A percentile compares a stretch with the other conserved stretches of the same genome.
phyloP scores from a whole-genome alignment of 768 basidiomycete species.

The Lentinula edodes region DNA sequence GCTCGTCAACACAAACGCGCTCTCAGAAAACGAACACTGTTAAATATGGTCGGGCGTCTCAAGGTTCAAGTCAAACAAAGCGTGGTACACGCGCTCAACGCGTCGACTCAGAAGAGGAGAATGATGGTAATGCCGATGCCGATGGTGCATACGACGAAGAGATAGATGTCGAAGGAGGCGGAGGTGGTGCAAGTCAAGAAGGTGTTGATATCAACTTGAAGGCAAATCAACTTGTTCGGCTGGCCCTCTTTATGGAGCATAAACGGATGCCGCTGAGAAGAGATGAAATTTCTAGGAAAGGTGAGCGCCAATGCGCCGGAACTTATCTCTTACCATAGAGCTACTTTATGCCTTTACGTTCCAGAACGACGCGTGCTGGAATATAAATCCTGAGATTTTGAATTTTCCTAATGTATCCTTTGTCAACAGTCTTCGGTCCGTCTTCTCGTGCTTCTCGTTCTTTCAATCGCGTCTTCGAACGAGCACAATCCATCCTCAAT shows the following conservation, averaged over 20 bases:
- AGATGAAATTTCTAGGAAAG: conserved; percentile 86
- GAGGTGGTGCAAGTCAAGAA: conserved; percentile 19
- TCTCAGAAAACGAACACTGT: background rate
- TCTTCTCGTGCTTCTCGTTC: conserved; percentile 30
- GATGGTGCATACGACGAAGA: conserved; percentile 30
- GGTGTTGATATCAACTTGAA: conserved; percentile 47
- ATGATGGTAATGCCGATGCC: conserved; percentile 22
- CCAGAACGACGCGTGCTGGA: background rate
- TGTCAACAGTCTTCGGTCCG: conserved; percentile 19
- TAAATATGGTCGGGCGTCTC: background rate
- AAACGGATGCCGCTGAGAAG: conserved; percentile 59
- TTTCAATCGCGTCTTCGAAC: conserved; percentile 60
- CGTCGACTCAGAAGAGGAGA: conserved; percentile 7
- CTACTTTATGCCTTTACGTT: too few relatives aligned
- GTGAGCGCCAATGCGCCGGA: conserved; percentile 25
- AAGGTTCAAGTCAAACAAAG: background rate
- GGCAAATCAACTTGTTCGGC: conserved; percentile 68
- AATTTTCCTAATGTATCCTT: conserved; percentile 14
- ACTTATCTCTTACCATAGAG: too few relatives aligned
- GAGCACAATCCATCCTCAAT: conserved; percentile 60
- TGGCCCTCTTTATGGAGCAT: conserved; percentile 79
- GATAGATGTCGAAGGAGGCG: conserved; percentile 27
- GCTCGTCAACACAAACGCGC: background rate
- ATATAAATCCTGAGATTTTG: background rate
- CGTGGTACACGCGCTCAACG: background rate